Percentiles rank a stretch among this genome's conserved stretches.
Conservation (phyloP, 2,329 filamentous ascomycete species). For the Pseudogymnoascus sp. region DNA sequence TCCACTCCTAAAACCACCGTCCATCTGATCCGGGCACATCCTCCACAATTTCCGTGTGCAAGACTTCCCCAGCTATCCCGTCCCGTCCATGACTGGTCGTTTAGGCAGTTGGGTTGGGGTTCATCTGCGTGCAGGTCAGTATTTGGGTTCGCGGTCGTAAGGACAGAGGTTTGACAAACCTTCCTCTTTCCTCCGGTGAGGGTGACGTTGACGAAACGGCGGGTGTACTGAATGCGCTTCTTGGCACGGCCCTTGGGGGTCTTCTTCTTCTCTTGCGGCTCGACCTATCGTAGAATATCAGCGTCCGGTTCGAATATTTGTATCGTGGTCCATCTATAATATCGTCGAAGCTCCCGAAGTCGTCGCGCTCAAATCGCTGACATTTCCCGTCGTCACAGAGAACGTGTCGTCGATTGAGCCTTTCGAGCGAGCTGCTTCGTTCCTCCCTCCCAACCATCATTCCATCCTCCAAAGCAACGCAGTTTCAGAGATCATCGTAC, state of each 20-base stretch:
- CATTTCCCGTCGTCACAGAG: background rate
- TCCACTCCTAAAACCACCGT: conserved; percentile 23
- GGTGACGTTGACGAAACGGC: conserved; percentile 97
- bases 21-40: conserved; percentile 23
- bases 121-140: conserved; percentile 52
- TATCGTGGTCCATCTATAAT: background rate
- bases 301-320: conserved; percentile 16
- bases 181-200: conserved; percentile 98
- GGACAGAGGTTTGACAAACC: conserved; percentile 44
- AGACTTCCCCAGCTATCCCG: conserved; percentile 14
- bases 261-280: conserved; percentile 94
- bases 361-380: conserved; percentile 2
- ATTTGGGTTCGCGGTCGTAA: conserved; percentile 11
- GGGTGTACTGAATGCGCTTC: conserved; percentile 94
- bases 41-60: conserved; percentile 15
- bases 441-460: conserved; percentile 8
- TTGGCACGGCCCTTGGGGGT: conserved; percentile 92
- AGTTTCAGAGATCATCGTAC: conserved; percentile 43
- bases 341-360: background rate
- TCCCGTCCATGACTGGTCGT: conserved; percentile 18
- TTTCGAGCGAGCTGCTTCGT: background rate
- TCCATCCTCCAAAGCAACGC: conserved; percentile 7
- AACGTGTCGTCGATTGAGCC: background rate
- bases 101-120: conserved; percentile 75
- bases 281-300: conserved; percentile 51